Evolutionary conservation across 2,329 filamentous ascomycete genomes (phyloP).

Genomic region (Ophiostoma triangulosporum): DNA sequence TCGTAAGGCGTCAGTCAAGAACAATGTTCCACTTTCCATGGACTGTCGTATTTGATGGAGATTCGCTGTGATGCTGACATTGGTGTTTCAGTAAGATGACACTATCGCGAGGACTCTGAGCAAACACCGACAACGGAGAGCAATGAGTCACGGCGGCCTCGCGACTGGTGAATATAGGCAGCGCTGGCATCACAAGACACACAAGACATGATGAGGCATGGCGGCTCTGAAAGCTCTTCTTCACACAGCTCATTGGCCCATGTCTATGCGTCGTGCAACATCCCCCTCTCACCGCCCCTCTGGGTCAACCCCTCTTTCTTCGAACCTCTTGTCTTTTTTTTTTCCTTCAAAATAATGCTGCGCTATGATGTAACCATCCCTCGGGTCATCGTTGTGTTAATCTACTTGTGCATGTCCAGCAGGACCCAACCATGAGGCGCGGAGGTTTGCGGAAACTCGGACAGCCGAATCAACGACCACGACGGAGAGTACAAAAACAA

Average conservation of each 20-base stretch:
- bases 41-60: neutral
- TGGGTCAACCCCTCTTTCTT: conserved; percentile 6
- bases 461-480: neutral
- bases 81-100: neutral
- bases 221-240: too few relatives aligned
- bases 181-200: neutral
- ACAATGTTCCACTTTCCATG: neutral
- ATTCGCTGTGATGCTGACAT: neutral
- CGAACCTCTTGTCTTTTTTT: neutral
- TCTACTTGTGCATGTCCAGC: neutral
- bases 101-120: neutral
- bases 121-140: neutral
- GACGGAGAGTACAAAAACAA: too few relatives aligned
- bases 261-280: neutral
- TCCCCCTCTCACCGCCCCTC: conserved; percentile 5
- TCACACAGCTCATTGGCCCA: neutral
- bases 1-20: conserved; percentile 1
- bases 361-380: neutral
- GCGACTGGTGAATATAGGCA: neutral
- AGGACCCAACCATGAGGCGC: neutral
- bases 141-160: neutral
- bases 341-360: too few relatives aligned
- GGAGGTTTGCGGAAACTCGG: neutral
- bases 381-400: neutral
- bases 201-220: too few relatives aligned